Conservation (phyloP, 2,329 filamentous ascomycete genomes). For the Thelonectria rubi region DNA sequence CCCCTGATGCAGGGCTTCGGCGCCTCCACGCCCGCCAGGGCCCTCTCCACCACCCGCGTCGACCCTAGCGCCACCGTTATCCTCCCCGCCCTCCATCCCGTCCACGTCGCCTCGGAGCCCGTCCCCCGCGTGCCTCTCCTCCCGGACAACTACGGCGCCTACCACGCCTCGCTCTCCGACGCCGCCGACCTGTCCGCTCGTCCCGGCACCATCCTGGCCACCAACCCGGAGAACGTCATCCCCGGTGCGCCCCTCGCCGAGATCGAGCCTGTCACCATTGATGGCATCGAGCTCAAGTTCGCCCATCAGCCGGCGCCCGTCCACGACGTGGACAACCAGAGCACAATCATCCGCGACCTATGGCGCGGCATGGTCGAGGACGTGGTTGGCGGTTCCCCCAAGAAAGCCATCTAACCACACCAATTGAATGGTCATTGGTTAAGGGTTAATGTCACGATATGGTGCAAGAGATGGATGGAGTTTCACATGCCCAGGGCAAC, state of each 20-base stretch:
- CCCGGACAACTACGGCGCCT: slow-evolving; percentile 63
- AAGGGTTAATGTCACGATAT: slow-evolving; percentile 13
- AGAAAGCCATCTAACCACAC: slow-evolving; percentile 16
- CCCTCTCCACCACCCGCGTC: slow-evolving; percentile 41
- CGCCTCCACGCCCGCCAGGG: slow-evolving; percentile 55
- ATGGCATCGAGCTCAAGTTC: slow-evolving; percentile 65
- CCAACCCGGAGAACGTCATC: slow-evolving; percentile 62
- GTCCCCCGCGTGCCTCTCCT: slow-evolving; percentile 66
- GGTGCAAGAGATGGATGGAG: slow-evolving; percentile 4
- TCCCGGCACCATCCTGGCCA: slow-evolving; percentile 65
- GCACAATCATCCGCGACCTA: slow-evolving; percentile 62
- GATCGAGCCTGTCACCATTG: slow-evolving; percentile 66
- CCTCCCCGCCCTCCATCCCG: slow-evolving; percentile 57
- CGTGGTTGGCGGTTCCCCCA: slow-evolving; percentile 38
- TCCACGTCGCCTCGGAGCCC: slow-evolving; percentile 45
- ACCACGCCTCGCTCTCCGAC: slow-evolving; percentile 54
- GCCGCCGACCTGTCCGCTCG: slow-evolving; percentile 52
- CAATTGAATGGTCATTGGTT: slow-evolving; percentile 20
- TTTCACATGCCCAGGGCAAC: slow-evolving; percentile 2
- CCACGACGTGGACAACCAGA: slow-evolving; percentile 40
- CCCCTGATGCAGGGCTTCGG: slow-evolving; percentile 73
- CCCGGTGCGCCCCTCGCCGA: slow-evolving; percentile 63
- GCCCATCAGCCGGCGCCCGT: slow-evolving; percentile 50
- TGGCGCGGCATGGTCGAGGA: slow-evolving; percentile 68
- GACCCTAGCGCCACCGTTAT: slow-evolving; percentile 63